A percentile compares a stretch with the other conserved stretches of the same genome.
Conservation (phyloP, 2,329 filamentous ascomycete species). For the Trichophyton rubrum region DNA sequence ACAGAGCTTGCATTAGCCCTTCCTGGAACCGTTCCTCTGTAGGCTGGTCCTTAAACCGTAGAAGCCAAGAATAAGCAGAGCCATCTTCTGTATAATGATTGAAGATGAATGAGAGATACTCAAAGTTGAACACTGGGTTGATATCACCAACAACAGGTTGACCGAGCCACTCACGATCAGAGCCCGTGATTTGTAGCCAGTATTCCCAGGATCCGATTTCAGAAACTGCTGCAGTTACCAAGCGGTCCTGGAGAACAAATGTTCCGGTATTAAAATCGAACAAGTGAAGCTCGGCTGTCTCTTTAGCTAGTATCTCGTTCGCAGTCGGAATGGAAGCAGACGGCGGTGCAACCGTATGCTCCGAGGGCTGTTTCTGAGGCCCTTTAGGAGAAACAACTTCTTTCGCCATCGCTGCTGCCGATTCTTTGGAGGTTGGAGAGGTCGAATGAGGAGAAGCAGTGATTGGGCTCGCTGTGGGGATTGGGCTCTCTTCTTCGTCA, state of each 20-base stretch:
- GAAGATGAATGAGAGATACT: conserved; percentile 98
- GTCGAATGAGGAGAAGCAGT: conserved; percentile 31
- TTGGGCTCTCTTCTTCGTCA: conserved; percentile 42
- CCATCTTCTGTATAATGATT: conserved; percentile 87
- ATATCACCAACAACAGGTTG: conserved; percentile 78
- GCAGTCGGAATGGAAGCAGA: conserved; percentile 52
- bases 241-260: conserved; percentile 66
- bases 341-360: conserved; percentile 48
- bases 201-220: conserved; percentile 90
- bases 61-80: conserved; percentile 85
- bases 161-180: conserved; percentile 71
- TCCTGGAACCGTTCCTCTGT: conserved; percentile 80
- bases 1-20: conserved; percentile 86
- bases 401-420: conserved; percentile 33
- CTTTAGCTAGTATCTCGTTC: conserved; percentile 59
- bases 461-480: conserved; percentile 48
- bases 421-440: conserved; percentile 29
- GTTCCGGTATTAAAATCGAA: conserved; percentile 82
- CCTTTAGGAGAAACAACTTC: conserved; percentile 33
- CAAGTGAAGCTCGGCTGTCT: conserved; percentile 75
- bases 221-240: conserved; percentile 65
- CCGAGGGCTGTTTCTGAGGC: conserved; percentile 31
- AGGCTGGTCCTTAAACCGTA: conserved; percentile 76
- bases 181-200: conserved; percentile 75
- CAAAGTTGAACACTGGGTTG: conserved; percentile 97